phyloP scores from a whole-genome alignment of 192 early-diverging fungal genomes.

The Coemansia sp. region DNA sequence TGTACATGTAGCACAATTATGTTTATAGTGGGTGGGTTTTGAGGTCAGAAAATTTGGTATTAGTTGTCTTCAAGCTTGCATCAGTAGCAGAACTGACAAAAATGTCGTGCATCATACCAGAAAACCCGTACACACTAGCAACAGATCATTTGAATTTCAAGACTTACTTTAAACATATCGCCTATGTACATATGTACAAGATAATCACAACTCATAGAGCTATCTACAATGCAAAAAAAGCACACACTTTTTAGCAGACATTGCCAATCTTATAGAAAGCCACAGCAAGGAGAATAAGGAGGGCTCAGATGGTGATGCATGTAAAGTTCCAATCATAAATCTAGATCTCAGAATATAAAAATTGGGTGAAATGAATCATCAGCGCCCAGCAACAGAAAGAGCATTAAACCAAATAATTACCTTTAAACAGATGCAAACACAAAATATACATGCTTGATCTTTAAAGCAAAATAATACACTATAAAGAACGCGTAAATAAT shows the following conservation, averaged over 20 bases:
- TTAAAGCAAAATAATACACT: background rate
- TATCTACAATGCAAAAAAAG: background rate
- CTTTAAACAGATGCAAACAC: background rate
- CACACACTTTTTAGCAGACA: too few species aligned
- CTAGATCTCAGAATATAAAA: conserved; percentile 19
- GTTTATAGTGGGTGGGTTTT: too few species aligned
- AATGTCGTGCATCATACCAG: conserved; percentile 33
- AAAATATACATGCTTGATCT: background rate
- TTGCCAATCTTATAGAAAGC: too few species aligned
- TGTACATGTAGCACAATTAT: background rate
- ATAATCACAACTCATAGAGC: background rate
- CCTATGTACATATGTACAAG: conserved; percentile 2
- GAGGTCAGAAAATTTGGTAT: conserved; percentile 43
- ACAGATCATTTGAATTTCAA: background rate
- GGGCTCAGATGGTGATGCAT: conserved; percentile 56
- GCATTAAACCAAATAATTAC: background rate
- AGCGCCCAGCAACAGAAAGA: conserved; percentile 20
- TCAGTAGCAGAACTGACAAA: conserved; percentile 56
- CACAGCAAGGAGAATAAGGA: background rate
- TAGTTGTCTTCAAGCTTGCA: conserved; percentile 55
- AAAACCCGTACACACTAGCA: background rate
- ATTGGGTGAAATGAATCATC: conserved; percentile 38
- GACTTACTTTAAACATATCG: background rate
- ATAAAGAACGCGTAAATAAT: background rate
- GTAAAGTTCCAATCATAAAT: conserved; percentile 36